Evolutionary conservation across 140 eudicot genomes (phyloP).

Genomic region (Cichorium intybus): DNA sequence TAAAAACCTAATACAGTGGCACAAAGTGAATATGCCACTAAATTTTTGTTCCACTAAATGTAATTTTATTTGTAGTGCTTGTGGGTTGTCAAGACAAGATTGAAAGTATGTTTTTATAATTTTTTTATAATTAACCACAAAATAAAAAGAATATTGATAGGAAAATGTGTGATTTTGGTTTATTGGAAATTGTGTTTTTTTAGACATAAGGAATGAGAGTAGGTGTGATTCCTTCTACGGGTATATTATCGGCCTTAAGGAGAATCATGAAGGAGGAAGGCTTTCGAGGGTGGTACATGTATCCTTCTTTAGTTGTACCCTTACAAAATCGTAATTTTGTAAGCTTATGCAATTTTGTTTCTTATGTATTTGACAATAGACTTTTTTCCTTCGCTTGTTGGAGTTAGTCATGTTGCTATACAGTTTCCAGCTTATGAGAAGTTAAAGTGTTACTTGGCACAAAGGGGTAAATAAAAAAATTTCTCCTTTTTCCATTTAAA

Average conservation of each 20-base stretch:
- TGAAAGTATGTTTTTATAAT: constrained; percentile 54
- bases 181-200: background rate
- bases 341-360: background rate
- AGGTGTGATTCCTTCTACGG: constrained; percentile 8
- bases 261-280: constrained; percentile 49
- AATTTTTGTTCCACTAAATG: no score
- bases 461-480: constrained; percentile 36
- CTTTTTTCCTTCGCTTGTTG: constrained; percentile 87
- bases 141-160: background rate
- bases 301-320: background rate
- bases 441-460: constrained; percentile 73
- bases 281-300: constrained; percentile 76
- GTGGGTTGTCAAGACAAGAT: constrained; percentile 94
- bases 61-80: no score
- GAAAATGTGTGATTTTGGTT: background rate
- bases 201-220: constrained; percentile 17
- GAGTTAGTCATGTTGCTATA: constrained; percentile 92
- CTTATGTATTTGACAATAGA: constrained; percentile 40
- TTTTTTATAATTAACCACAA: no score
- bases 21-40: no score
- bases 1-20: no score
- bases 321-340: background rate
- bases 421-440: constrained; percentile 94
- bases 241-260: background rate
- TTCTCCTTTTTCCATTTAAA: background rate